A percentile compares a stretch with the other conserved stretches of the same genome.
These are phyloP conservation scores for Plasmodium coatneyi DNA, from an alignment of 169 alveolate species.

Conservation along the genomic window DNA sequence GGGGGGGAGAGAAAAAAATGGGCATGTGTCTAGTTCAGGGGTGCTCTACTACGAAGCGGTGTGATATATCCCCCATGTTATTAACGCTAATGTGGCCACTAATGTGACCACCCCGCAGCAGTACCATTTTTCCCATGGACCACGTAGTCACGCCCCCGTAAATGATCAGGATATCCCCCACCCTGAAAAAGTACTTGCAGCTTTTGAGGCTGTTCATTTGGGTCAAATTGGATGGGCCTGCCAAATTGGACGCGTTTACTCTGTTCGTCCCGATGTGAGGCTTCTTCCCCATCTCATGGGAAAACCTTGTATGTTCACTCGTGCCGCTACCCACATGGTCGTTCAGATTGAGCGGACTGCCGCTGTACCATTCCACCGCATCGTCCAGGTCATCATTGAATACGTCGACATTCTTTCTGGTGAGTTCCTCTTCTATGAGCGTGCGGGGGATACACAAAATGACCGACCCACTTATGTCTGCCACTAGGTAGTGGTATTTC, in stretches of 20 bases:
- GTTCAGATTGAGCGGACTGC: constrained; percentile 44
- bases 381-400: constrained; percentile 50
- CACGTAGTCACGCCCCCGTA: constrained; percentile 80
- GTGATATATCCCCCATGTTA: not conserved
- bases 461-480: constrained; percentile 81
- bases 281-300: constrained; percentile 78
- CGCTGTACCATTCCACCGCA: constrained; percentile 74
- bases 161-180: constrained; percentile 82
- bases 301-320: constrained; percentile 69
- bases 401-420: constrained; percentile 28
- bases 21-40: not conserved
- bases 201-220: not conserved
- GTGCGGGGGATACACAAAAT: constrained; percentile 83
- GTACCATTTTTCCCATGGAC: constrained; percentile 87
- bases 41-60: not conserved
- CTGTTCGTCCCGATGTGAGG: constrained; percentile 14
- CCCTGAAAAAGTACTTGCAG: constrained; percentile 78
- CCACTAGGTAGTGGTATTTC: constrained; percentile 81
- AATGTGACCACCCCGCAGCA: not conserved
- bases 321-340: constrained; percentile 38
- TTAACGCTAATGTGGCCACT: not conserved
- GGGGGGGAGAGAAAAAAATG: not conserved
- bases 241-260: not conserved
- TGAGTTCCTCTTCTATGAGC: constrained; percentile 77
- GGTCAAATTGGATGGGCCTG: not conserved